A percentile compares a stretch with the other conserved stretches of the same genome.
These are phyloP conservation scores for Camellia japonica DNA, from an alignment of 148 eudicot genomes.

Conservation along the genomic window DNA sequence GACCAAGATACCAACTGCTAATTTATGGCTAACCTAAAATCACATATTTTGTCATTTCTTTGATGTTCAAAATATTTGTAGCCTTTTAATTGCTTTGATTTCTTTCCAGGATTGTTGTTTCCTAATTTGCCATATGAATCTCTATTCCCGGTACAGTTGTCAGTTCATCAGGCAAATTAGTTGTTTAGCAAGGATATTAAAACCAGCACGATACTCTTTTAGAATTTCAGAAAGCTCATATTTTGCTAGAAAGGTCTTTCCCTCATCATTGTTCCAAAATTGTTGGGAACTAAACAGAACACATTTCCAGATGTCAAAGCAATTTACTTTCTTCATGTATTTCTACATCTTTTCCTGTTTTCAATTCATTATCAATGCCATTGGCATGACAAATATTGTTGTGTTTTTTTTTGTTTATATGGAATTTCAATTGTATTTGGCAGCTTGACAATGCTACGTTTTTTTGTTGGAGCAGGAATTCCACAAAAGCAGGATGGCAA, in stretches of 20 bases:
- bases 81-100: not conserved
- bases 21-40: not conserved
- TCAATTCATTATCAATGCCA: not conserved
- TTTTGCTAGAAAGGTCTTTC: not conserved
- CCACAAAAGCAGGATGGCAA: slow-evolving; percentile 83
- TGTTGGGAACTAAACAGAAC: not conserved
- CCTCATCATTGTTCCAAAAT: not conserved
- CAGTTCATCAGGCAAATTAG: not conserved
- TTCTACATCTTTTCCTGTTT: not conserved
- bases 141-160: not conserved
- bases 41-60: not conserved
- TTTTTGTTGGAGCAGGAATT: slow-evolving; percentile 63
- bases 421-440: not conserved
- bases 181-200: not conserved
- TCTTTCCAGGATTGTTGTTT: not conserved
- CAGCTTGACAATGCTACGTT: not conserved
- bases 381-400: not conserved
- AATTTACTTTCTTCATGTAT: not conserved
- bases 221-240: not conserved
- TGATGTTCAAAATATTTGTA: not conserved
- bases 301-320: not conserved
- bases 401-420: not conserved
- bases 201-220: not conserved
- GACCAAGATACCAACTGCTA: not conserved
- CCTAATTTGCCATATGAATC: not conserved